Conservation (phyloP, 2,329 filamentous ascomycete genomes). For the Fusarium albosuccineum region DNA sequence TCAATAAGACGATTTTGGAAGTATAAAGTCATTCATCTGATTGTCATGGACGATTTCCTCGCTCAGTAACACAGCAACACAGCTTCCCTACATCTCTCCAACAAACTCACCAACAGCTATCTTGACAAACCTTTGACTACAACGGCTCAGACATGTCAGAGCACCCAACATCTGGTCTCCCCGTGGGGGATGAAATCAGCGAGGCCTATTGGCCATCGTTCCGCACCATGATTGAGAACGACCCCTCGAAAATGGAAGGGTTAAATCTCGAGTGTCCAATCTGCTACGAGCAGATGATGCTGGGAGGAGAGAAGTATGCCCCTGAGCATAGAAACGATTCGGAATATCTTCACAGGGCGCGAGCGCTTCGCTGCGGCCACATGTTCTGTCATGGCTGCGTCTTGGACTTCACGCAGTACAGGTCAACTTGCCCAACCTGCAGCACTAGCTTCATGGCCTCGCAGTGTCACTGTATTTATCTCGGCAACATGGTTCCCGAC, state of each 20-base stretch:
- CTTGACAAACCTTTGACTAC: too few species aligned
- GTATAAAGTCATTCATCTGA: neutral
- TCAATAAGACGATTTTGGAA: too few species aligned
- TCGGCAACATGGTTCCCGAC: too few species aligned
- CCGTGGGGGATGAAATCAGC: neutral
- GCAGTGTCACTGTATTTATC: too few species aligned
- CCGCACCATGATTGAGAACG: neutral
- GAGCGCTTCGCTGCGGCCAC: too few species aligned
- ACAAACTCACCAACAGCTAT: neutral
- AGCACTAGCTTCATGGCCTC: too few species aligned
- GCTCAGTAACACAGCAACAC: neutral
- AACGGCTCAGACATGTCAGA: slow-evolving; percentile 1
- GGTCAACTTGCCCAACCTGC: too few species aligned
- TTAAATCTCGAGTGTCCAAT: slow-evolving; percentile 12
- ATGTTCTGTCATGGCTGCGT: too few species aligned
- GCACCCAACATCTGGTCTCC: neutral
- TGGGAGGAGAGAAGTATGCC: neutral
- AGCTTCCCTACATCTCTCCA: neutral
- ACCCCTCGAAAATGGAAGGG: slow-evolving; percentile 4
- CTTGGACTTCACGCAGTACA: too few species aligned
- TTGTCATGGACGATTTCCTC: neutral
- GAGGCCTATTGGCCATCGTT: slow-evolving; percentile 4
- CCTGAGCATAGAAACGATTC: neutral
- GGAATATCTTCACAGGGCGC: too few species aligned
- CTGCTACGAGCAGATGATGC: slow-evolving; percentile 10